phyloP scores from a whole-genome alignment of 2,329 filamentous ascomycete species.

The Colletotrichum liriopes region DNA sequence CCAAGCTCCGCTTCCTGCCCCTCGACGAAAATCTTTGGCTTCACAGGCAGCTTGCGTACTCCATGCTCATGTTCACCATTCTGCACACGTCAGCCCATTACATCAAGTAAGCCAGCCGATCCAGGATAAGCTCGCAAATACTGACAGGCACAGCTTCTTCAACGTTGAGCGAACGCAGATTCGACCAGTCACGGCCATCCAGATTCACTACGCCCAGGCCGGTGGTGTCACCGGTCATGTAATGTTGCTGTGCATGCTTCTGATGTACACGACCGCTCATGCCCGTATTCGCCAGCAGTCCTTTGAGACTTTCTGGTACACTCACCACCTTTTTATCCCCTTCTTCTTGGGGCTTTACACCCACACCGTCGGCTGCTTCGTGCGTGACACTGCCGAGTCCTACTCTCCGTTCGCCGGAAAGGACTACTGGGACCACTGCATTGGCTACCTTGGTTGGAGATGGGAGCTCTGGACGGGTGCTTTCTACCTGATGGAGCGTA shows the following conservation, averaged over 20 bases:
- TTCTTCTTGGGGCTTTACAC: slow-evolving; percentile 96
- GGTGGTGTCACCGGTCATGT: slow-evolving; percentile 96
- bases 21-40: slow-evolving; percentile 99
- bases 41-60: slow-evolving; percentile 93
- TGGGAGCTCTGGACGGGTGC: slow-evolving; percentile 93
- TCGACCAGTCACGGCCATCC: slow-evolving; percentile 82
- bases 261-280: slow-evolving; percentile 98
- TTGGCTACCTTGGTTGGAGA: slow-evolving; percentile 96
- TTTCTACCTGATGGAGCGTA: slow-evolving; percentile 87
- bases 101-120: slow-evolving; percentile 79
- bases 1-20: slow-evolving; percentile 89
- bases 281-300: slow-evolving; percentile 95
- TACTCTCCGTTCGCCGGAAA: slow-evolving; percentile 89
- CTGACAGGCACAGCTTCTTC: slow-evolving; percentile 77
- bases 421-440: slow-evolving; percentile 90
- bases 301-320: slow-evolving; percentile 99
- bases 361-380: slow-evolving; percentile 96
- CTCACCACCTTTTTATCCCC: slow-evolving; percentile 97
- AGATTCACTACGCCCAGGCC: slow-evolving; percentile 92
- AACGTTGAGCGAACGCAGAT: slow-evolving; percentile 92
- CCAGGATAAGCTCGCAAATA: slow-evolving; percentile 29
- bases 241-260: slow-evolving; percentile 98
- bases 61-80: slow-evolving; percentile 85
- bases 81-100: slow-evolving; percentile 88
- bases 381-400: slow-evolving; percentile 81